Conservation (phyloP, 768 basidiomycete genomes). For the Trametes meyenii region DNA sequence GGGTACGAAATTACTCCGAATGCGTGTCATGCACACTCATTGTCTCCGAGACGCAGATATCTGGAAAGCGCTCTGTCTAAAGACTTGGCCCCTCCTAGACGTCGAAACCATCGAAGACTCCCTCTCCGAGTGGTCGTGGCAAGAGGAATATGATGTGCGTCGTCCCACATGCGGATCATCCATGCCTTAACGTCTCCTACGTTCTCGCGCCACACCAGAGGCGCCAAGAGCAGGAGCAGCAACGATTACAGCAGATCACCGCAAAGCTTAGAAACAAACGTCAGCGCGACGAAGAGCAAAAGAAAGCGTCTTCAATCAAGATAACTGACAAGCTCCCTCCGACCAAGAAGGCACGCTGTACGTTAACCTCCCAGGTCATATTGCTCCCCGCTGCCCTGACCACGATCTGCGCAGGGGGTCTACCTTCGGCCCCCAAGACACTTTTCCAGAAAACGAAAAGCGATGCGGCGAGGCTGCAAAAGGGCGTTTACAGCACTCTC, state of each 20-base stretch:
- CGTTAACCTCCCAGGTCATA: conserved; percentile 27
- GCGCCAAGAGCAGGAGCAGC: conserved; percentile 54
- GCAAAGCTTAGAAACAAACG: conserved; percentile 46
- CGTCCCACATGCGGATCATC: neutral
- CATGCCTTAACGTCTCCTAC: neutral
- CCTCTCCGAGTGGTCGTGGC: conserved; percentile 56
- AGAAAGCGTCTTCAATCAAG: conserved; percentile 77
- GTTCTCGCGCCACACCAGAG: conserved; percentile 7
- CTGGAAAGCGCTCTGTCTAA: conserved; percentile 67
- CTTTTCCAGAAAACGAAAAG: conserved; percentile 77
- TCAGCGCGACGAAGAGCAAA: conserved; percentile 70
- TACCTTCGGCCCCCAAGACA: conserved; percentile 55
- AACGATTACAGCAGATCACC: conserved; percentile 55
- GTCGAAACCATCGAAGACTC: conserved; percentile 50
- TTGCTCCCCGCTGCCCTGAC: conserved; percentile 1
- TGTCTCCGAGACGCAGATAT: conserved; percentile 47
- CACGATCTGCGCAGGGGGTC: conserved; percentile 39
- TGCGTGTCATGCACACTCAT: neutral
- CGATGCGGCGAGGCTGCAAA: conserved; percentile 70
- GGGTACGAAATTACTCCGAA: conserved; percentile 40
- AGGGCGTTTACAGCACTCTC: conserved; percentile 56
- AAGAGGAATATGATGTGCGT: conserved; percentile 67
- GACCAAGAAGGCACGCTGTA: conserved; percentile 66
- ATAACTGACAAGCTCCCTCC: conserved; percentile 70
- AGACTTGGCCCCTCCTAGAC: conserved; percentile 53